Conservation (phyloP, 768 basidiomycete species). For the Kwoniella newhampshirensis region DNA sequence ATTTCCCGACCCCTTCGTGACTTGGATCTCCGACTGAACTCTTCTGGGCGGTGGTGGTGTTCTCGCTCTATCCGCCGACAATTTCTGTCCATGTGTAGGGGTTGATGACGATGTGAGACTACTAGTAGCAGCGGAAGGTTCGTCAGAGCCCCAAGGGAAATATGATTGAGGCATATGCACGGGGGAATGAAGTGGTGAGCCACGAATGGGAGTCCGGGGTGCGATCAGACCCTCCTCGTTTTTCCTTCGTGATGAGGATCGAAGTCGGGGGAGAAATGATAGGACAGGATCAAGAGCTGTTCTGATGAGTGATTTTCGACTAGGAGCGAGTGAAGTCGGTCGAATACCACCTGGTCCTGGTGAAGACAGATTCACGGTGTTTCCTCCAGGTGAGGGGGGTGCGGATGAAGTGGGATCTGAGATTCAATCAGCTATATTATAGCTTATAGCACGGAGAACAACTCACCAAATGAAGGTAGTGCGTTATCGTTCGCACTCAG, state of each 20-base stretch:
- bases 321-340: background rate
- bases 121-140: background rate
- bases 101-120: background rate
- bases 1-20: conserved; percentile 8
- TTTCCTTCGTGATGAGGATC: conserved; percentile 1
- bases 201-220: conserved; percentile 21
- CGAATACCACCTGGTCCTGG: conserved; percentile 8
- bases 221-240: conserved; percentile 22
- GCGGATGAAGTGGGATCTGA: conserved; percentile 6
- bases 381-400: conserved; percentile 5
- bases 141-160: conserved; percentile 18
- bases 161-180: conserved; percentile 16
- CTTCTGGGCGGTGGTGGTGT: conserved; percentile 23
- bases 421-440: background rate
- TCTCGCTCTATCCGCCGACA: conserved; percentile 3
- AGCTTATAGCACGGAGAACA: background rate
- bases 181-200: conserved; percentile 22
- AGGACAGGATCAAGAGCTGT: conserved; percentile 16
- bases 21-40: conserved; percentile 9
- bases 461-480: conserved; percentile 61
- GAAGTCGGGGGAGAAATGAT: conserved; percentile 7
- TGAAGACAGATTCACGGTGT: conserved; percentile 14
- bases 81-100: background rate
- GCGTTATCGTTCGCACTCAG: conserved; percentile 96
- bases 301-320: conserved; percentile 12